phyloP scores from a whole-genome alignment of 2,329 filamentous ascomycete species.

The Huntiella savannae region DNA sequence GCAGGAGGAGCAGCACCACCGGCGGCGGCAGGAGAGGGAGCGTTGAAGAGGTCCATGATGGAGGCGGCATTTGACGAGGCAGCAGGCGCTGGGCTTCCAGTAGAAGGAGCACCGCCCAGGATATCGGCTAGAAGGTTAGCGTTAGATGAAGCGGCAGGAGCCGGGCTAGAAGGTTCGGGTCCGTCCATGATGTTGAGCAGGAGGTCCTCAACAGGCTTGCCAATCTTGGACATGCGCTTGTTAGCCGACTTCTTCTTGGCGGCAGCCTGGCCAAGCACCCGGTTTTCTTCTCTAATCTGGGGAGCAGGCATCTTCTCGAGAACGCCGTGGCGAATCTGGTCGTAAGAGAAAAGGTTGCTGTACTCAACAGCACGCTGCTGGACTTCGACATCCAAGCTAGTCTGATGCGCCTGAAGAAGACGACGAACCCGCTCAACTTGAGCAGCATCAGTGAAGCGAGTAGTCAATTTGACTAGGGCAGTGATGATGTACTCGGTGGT shows the following conservation, averaged over 20 bases:
- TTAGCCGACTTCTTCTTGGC: constrained; percentile 46
- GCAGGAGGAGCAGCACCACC: constrained; percentile 16
- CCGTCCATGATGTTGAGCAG: constrained; percentile 75
- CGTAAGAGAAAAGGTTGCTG: constrained; percentile 77
- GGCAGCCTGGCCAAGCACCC: constrained; percentile 63
- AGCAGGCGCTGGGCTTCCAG: constrained; percentile 24
- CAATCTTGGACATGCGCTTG: constrained; percentile 56
- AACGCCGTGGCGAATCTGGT: constrained; percentile 72
- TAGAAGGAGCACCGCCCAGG: constrained; percentile 47
- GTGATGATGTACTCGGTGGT: constrained; percentile 94
- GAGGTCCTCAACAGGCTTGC: constrained; percentile 78
- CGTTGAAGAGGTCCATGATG: constrained; percentile 79
- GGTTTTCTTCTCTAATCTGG: constrained; percentile 87
- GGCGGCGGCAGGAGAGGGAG: constrained; percentile 22
- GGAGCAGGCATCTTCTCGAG: constrained; percentile 95
- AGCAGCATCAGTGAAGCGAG: constrained; percentile 61
- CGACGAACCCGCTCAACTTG: constrained; percentile 73
- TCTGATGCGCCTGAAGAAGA: constrained; percentile 57
- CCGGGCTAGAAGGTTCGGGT: constrained; percentile 19
- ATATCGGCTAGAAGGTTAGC: constrained; percentile 84
- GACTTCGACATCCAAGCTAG: constrained; percentile 83
- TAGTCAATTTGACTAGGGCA: constrained; percentile 84
- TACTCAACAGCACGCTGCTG: constrained; percentile 95
- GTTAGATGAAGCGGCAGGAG: constrained; percentile 45
- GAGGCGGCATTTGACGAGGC: constrained; percentile 41